These are phyloP conservation scores for Tripterygium wilfordii DNA, from an alignment of 177 flowering plant genomes.

Conservation along the genomic window DNA sequence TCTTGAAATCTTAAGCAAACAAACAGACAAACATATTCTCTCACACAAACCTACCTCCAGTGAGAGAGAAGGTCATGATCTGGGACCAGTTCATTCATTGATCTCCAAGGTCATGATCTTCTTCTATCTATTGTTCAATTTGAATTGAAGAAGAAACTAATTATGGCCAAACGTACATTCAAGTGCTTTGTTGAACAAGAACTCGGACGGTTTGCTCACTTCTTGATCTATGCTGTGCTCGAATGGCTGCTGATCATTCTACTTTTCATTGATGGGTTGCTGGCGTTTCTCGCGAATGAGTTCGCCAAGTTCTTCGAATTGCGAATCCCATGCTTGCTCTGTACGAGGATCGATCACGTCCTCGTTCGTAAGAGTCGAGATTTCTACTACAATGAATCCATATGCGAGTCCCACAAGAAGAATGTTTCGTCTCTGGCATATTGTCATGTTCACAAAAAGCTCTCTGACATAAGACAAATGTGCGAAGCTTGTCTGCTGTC, in stretches of 20 bases:
- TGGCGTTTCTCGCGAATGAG: conserved; percentile 48
- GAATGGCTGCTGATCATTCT: conserved; percentile 66
- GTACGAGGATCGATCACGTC: conserved; percentile 62
- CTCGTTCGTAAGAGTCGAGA: conserved; percentile 27
- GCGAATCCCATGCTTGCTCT: conserved; percentile 57
- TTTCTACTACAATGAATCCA: conserved; percentile 56
- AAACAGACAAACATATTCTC: too few species aligned
- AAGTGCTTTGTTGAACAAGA: conserved; percentile 42
- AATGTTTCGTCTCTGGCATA: conserved; percentile 65
- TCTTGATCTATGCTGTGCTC: conserved; percentile 45
- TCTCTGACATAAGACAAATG: conserved; percentile 65
- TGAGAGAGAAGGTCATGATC: too few species aligned
- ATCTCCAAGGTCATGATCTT: too few species aligned
- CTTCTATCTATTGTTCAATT: too few species aligned
- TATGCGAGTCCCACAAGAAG: conserved; percentile 69
- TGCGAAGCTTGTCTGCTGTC: conserved; percentile 81
- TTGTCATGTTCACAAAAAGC: conserved; percentile 57
- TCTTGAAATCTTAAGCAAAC: too few species aligned
- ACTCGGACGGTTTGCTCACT: conserved; percentile 43
- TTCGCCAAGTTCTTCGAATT: conserved; percentile 56
- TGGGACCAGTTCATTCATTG: too few species aligned
- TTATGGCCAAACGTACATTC: conserved; percentile 37
- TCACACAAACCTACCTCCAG: too few species aligned
- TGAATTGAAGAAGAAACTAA: background rate
- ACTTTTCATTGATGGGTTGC: conserved; percentile 56